Percentiles rank a stretch among this genome's conserved stretches.
These are phyloP conservation scores for Scedosporium apiospermum DNA, from an alignment of 2,329 filamentous ascomycete genomes.

Conservation along the genomic window DNA sequence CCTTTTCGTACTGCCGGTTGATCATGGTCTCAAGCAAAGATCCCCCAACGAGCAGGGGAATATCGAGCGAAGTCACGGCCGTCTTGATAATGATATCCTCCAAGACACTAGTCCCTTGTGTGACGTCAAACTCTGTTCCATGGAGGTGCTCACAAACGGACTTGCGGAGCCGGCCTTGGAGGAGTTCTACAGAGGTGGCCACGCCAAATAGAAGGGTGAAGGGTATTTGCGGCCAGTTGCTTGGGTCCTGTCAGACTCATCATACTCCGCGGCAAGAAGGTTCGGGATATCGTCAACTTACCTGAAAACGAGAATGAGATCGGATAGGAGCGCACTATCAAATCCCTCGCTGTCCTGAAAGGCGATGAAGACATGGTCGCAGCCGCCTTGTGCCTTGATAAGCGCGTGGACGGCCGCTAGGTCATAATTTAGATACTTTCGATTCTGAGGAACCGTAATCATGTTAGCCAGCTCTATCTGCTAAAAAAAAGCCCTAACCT, in stretches of 20 bases:
- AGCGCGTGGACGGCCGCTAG: slow-evolving; percentile 59
- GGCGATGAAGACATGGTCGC: slow-evolving; percentile 56
- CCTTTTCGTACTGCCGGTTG: slow-evolving; percentile 66
- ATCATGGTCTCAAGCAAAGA: slow-evolving; percentile 53
- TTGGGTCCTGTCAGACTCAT: slow-evolving; percentile 17
- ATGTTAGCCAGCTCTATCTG: not conserved
- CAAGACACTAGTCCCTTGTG: slow-evolving; percentile 60
- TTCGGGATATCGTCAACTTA: slow-evolving; percentile 24
- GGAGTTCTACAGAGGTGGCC: slow-evolving; percentile 71
- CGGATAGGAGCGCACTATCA: slow-evolving; percentile 60
- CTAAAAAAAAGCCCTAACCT: not conserved
- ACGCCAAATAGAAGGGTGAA: slow-evolving; percentile 72
- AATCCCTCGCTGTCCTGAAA: slow-evolving; percentile 80
- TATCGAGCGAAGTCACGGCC: slow-evolving; percentile 49
- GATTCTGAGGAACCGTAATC: slow-evolving; percentile 31
- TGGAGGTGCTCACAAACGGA: slow-evolving; percentile 57
- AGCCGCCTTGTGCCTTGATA: slow-evolving; percentile 37
- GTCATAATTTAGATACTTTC: slow-evolving; percentile 68
- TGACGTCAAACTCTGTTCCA: slow-evolving; percentile 68
- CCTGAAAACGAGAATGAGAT: slow-evolving; percentile 61
- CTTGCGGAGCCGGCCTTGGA: slow-evolving; percentile 64
- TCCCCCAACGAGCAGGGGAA: slow-evolving; percentile 54
- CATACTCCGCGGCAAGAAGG: not conserved
- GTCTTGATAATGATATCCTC: slow-evolving; percentile 58
- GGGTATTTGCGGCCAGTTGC: slow-evolving; percentile 57